Base-by-base conservation (phyloP, 2,329 filamentous ascomycete genomes). In the Pseudogymnoascus sp. region DNA sequence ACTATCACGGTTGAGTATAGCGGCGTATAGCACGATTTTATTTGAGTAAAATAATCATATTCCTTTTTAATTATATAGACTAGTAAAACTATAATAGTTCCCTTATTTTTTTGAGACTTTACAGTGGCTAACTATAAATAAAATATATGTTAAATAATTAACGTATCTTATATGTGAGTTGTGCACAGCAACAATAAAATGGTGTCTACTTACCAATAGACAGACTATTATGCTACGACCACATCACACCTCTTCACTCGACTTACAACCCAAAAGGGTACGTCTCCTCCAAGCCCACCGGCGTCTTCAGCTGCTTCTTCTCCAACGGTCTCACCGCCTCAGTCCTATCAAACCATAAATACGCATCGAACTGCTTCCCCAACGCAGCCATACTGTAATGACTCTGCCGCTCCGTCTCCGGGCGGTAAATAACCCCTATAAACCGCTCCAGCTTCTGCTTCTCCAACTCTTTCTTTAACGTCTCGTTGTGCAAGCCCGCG, bases 341-440 rank as follows among this genome's bases (percentile, higher is more conserved):
- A 0, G 37, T 61, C 6, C 21, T 19, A 41, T 58, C 33, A 39
- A 61, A 58, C 55, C 55, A 58, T 12, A 58, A 15, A 7, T 34
- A 58, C 12, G 55, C 55, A 28, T 61, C 56, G 30, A 58, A 61
- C 23, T 58, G 59, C 21, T 59, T 37, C 19, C 35, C 55, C 38
- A 61, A 12, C 10, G 58, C 48, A 3, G 21, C 56, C 41, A 5
- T 41, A 10, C 26, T 48, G 10, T 61, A 58, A 59, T 59, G 60
- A 3, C 37, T 58, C 39, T 59, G 41, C 21, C 21, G 8, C 41
- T 48, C 60, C 18, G 39, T 56, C 12, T 61, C 55, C 21, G 67
- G 67, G 3, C 74, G 70, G 64, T 81, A 81, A 33, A 81, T 76
- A 10, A 81, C 79, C 0, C 78, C 78, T 45, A 81, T 81, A 63